Evolutionary conservation across 495 filamentous ascomycete species (phyloP).

Genomic region (Talaromyces thailandensis): DNA sequence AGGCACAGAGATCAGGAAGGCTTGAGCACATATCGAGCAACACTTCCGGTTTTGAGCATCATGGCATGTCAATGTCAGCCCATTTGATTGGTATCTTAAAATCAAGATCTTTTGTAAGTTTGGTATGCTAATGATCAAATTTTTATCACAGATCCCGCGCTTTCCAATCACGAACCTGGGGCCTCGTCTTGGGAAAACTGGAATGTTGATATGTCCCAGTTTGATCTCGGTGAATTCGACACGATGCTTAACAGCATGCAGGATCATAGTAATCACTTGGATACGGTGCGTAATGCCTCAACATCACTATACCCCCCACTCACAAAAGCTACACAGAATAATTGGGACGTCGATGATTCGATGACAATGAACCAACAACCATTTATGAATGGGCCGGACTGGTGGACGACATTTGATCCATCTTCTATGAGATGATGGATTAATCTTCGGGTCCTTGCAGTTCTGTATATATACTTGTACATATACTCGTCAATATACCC

Average conservation of each 20-base stretch:
- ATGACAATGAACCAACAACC: not conserved
- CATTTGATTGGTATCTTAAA: not conserved
- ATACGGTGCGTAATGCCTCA: not conserved
- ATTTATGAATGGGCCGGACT: not conserved
- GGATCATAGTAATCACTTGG: not conserved
- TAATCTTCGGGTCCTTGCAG: not conserved
- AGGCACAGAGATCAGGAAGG: slow-evolving; percentile 33
- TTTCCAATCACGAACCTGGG: not conserved
- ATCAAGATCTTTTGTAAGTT: too few species aligned
- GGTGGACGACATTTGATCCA: not conserved
- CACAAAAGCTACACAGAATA: not conserved
- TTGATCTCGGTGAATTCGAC: not conserved
- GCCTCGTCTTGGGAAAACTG: not conserved
- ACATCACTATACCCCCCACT: too few species aligned
- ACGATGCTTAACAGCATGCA: not conserved
- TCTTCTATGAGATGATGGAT: not conserved
- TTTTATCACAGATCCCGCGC: not conserved
- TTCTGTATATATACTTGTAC: not conserved
- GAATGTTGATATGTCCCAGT: not conserved
- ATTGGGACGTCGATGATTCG: not conserved
- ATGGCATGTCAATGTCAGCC: not conserved
- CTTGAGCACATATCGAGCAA: not conserved
- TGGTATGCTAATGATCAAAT: not conserved
- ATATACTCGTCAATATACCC: not conserved
- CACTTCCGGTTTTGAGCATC: not conserved